phyloP scores from a whole-genome alignment of 1,139 yeast genomes.

The Magnusiomyces ingens region DNA sequence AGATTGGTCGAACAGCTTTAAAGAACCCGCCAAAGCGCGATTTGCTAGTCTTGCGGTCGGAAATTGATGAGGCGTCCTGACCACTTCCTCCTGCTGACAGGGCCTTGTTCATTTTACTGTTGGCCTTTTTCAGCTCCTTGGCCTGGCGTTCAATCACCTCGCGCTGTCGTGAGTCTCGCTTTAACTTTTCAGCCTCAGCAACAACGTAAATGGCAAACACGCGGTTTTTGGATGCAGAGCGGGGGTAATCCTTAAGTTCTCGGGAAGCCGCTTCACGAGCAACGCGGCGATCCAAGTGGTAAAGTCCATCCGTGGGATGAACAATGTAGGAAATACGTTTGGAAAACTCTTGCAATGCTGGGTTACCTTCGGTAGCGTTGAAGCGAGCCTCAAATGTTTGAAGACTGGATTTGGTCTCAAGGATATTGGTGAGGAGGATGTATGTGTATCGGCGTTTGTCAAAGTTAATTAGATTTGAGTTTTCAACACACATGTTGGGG shows the following conservation, averaged over 20 bases:
- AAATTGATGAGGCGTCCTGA: background rate
- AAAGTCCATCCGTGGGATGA: constrained; percentile 27
- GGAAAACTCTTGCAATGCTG: constrained; percentile 5
- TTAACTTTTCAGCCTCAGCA: constrained; percentile 45
- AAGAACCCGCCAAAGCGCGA: constrained; percentile 33
- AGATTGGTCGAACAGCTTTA: constrained; percentile 38
- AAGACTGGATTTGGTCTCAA: constrained; percentile 34
- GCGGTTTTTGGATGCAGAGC: constrained; percentile 31
- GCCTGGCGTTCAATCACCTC: constrained; percentile 40
- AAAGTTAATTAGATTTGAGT: constrained; percentile 53
- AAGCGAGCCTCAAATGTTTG: constrained; percentile 12
- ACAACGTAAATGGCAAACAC: constrained; percentile 42
- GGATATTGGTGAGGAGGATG: constrained; percentile 46
- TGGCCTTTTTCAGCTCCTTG: constrained; percentile 30
- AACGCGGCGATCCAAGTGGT: constrained; percentile 27
- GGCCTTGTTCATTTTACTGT: constrained; percentile 6
- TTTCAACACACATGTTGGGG: constrained; percentile 58
- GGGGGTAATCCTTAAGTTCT: constrained; percentile 38
- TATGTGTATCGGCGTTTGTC: constrained; percentile 61
- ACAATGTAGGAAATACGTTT: constrained; percentile 26
- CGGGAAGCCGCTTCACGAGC: constrained; percentile 38
- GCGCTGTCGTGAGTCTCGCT: constrained; percentile 44
- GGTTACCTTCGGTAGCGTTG: background rate
- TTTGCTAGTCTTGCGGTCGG: constrained; percentile 10
- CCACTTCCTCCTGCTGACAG: background rate